These are phyloP conservation scores for Paraglomus brasilianum DNA, from an alignment of 192 early-diverging fungal genomes.

Conservation along the genomic window DNA sequence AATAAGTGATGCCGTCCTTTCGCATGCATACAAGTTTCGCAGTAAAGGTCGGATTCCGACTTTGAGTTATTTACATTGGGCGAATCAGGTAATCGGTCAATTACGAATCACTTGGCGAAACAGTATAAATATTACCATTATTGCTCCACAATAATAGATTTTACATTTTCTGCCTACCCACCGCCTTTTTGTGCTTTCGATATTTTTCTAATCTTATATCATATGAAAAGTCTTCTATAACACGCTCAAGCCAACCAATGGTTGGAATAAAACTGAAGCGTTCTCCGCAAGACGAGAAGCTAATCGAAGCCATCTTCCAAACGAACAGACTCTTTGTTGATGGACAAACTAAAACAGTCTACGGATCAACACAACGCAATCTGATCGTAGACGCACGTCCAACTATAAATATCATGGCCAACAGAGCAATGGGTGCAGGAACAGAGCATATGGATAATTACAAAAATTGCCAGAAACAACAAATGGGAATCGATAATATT, in stretches of 20 bases:
- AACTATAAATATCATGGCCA: constrained; percentile 88
- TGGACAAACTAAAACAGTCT: constrained; percentile 39
- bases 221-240: constrained; percentile 89
- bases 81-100: constrained; percentile 71
- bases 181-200: too few relatives aligned
- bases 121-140: too few relatives aligned
- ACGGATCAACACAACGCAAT: constrained; percentile 60
- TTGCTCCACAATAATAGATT: neutral
- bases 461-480: constrained; percentile 78
- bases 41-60: constrained; percentile 78
- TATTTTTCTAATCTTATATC: too few relatives aligned
- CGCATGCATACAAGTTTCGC: constrained; percentile 85
- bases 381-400: constrained; percentile 96
- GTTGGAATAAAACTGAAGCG: constrained; percentile 93
- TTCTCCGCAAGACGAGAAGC: constrained; percentile 96
- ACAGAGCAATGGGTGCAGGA: constrained; percentile 90
- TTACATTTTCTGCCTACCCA: too few relatives aligned
- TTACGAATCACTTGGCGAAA: too few relatives aligned
- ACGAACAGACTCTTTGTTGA: constrained; percentile 49
- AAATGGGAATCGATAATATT: constrained; percentile 96
- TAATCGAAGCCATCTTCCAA: constrained; percentile 89
- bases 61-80: constrained; percentile 83
- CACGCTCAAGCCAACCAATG: constrained; percentile 92
- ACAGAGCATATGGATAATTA: constrained; percentile 96
- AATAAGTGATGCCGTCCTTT: constrained; percentile 88